Evolutionary conservation across 106 monocot species (phyloP).

Genomic region (Dendrobium catenatum): DNA sequence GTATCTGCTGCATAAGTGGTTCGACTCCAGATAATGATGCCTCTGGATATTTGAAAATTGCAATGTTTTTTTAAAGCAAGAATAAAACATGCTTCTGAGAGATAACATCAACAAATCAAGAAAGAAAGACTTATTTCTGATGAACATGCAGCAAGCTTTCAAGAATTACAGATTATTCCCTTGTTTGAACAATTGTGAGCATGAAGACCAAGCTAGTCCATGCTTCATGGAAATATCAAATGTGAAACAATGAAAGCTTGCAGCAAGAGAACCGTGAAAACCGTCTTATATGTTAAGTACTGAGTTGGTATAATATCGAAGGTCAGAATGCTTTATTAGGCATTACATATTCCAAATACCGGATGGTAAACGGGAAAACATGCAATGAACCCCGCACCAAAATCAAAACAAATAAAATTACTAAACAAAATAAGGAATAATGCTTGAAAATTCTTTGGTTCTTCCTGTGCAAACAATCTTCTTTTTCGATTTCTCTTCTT

Average conservation of each 20-base stretch:
- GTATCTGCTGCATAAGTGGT: constrained; percentile 99
- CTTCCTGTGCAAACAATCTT: not conserved
- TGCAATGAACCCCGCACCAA: not conserved
- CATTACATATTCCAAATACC: not conserved
- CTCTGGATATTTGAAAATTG: constrained; percentile 37
- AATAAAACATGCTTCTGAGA: constrained; percentile 1
- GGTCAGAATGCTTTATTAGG: not conserved
- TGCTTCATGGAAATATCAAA: not conserved
- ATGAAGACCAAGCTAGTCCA: not conserved
- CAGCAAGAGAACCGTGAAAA: not conserved
- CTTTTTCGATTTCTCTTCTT: not conserved
- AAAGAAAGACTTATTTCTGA: not conserved
- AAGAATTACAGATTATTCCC: not conserved
- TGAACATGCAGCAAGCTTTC: not conserved
- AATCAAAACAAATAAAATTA: not conserved
- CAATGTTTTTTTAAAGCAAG: not conserved
- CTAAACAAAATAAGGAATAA: not conserved
- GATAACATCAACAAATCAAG: not conserved
- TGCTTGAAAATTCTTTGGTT: not conserved
- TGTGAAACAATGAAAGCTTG: not conserved
- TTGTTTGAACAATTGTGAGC: not conserved
- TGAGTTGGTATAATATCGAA: not conserved
- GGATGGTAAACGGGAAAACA: not conserved
- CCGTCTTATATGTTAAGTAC: not conserved
- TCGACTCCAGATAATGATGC: constrained; percentile 95